Evolutionary conservation across 106 monocot genomes (phyloP), one percentile per base, ranked within the genome.

Genomic region (Triglochin maritima): DNA sequence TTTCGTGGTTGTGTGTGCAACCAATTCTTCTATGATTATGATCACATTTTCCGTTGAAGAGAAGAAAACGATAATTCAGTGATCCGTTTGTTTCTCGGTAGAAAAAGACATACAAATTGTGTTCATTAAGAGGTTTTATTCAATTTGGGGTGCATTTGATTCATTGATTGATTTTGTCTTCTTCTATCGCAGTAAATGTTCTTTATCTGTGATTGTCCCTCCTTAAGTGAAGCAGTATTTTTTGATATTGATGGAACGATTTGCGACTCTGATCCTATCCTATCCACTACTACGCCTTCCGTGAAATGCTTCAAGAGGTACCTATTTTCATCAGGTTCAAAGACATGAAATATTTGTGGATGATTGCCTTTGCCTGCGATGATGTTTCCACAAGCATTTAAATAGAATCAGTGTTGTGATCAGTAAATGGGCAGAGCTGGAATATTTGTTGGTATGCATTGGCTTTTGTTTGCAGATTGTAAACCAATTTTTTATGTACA

Each of bases 261-360:
- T 47, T 84, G 86, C 69, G 80, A 79, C 67, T 85, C 86, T 6
- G 94, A n/a, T n/a, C n/a, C n/a, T n/a, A 94, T 74, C 86, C 94
- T 44, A 60, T 89, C 53, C 89, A 93, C 64, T 80, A 74, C 77
- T 45, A 65, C 47, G 94, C 89, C 45, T 87, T 83, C 50, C 78
- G 80, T 42, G 86, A 89, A 71, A 72, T 89, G 77, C 81, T 93
- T 50, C 78, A 77, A 47, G 76, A 85, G 87, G 92, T 92, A 59
- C 17, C 17, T 2, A 9, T 3, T 9, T 8, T 12, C 12, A 2
- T 2, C 42, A 61, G 6, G 46, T 13, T 49, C 50, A 49, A 29
- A 7, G 17, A 9, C 4, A 15, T 52, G 5, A 29, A 3, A 9
- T 49, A 51, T 50, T 3, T 66, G 46, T 11, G 8, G 59, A 2